phyloP scores from a whole-genome alignment of 1,139 yeast genomes.

The Geotrichum australiense region DNA sequence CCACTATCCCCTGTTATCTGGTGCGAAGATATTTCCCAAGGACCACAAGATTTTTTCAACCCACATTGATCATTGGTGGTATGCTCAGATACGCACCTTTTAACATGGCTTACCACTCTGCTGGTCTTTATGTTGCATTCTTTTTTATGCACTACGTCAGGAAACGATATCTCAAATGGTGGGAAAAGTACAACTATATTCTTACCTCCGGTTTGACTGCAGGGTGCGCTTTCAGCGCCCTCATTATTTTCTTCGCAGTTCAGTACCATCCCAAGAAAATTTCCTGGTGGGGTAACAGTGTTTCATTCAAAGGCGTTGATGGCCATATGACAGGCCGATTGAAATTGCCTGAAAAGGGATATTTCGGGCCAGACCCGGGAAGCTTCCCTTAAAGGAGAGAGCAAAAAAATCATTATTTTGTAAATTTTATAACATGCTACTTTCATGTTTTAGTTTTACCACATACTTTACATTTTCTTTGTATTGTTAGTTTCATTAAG shows the following conservation, averaged over 20 bases:
- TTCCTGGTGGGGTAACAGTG: conserved; percentile 52
- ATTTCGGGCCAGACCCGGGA: conserved; percentile 38
- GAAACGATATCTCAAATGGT: conserved; percentile 42
- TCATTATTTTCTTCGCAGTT: conserved; percentile 43
- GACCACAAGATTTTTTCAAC: conserved; percentile 34
- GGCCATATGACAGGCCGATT: conserved; percentile 22
- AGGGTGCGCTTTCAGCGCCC: conserved; percentile 44
- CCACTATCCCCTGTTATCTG: conserved; percentile 39
- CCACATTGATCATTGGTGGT: conserved; percentile 46
- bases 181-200: conserved; percentile 66
- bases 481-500: too few species aligned
- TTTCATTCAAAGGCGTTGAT: conserved; percentile 41
- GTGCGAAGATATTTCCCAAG: conserved; percentile 35
- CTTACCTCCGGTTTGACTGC: conserved; percentile 32
- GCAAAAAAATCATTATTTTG: too few species aligned
- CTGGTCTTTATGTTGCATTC: conserved; percentile 48
- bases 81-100: conserved; percentile 43
- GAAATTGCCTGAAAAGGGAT: conserved; percentile 29
- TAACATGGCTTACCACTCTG: conserved; percentile 45
- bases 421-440: too few species aligned
- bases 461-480: too few species aligned
- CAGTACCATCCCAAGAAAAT: conserved; percentile 36
- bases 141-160: conserved; percentile 47
- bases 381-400: conserved; percentile 6
- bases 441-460: too few species aligned